Base-by-base conservation (phyloP, 176 grass and related monocot genomes). In the Hyparrhenia diplandra region DNA sequence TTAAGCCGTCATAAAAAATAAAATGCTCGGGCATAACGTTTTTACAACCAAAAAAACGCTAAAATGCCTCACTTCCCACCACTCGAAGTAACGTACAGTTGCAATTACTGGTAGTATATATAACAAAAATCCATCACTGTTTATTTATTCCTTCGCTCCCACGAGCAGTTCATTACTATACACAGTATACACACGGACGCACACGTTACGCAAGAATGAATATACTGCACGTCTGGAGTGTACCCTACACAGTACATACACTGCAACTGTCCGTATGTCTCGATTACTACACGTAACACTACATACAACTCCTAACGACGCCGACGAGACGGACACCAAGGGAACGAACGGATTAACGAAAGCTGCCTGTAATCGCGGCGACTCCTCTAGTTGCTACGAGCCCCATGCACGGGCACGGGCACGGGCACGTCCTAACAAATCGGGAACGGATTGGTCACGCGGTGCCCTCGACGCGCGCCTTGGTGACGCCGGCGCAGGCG, bases 401-500 rank as follows among this genome's bases (percentile, higher is more conserved):
- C 21, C 67, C 67, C 67, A 40, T 66, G 63, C 63, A 35, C 28
- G 55, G n/a, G n/a, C n/a, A n/a, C n/a, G n/a, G n/a, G n/a, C n/a
- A n/a, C n/a, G n/a, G 55, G 55, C 55, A 59, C 51, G 7, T 64
- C 60, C 60, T 30, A 64, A 17, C 16, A 59, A 25, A 59, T 5
- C n/a, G 31, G 31, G 17, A 8, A 6, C n/a, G 6, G 42, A 17
- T 23, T 28, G 28, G 5, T 60, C 88, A 90, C 13, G 88, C 88
- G 45, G 82, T 51, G 45, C 90, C 92, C 40, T 95, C 86, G 17
- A 93, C 64, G 69, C 96, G 94, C 1, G 96, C 92, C 66, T 88
- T 90, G 8, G 92, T 95, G 86, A 95, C 77, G 61, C 90, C 90
- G 21, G 68, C 96, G 81, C 96, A 98, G 58, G 96, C 92, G 77